Evolutionary conservation across 805 yeast species (phyloP).

Genomic region (Saturnispora halmiae): DNA sequence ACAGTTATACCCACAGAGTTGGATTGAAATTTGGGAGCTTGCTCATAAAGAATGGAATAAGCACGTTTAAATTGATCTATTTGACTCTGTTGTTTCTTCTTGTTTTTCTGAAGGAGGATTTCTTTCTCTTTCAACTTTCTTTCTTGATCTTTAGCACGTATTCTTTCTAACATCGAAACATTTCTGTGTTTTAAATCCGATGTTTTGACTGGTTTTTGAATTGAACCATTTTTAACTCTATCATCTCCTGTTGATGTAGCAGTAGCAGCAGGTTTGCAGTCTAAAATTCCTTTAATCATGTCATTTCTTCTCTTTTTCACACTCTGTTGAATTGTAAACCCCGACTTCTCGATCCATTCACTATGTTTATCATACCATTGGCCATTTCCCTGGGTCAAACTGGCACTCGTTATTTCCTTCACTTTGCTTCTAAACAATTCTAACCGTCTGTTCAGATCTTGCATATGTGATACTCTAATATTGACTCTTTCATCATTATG

Average conservation of each 20-base stretch:
- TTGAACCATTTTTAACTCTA: background rate
- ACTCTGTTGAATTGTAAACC: background rate
- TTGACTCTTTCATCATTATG: constrained; percentile 1
- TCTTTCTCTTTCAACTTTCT: background rate
- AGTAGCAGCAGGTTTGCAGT: too few relatives aligned
- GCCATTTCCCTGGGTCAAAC: background rate
- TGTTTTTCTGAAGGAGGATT: background rate
- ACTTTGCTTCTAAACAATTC: background rate
- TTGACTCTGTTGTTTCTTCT: background rate
- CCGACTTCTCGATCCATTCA: background rate
- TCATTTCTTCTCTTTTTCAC: background rate
- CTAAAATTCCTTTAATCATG: background rate
- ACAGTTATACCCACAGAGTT: background rate
- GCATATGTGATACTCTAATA: background rate
- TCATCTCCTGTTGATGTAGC: background rate
- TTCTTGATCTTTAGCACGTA: constrained; percentile 5
- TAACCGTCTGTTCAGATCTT: background rate
- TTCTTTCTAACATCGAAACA: background rate
- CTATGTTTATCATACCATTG: background rate
- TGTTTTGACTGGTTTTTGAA: background rate
- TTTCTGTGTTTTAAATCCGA: background rate
- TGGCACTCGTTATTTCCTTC: background rate
- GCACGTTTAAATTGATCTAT: constrained; percentile 1
- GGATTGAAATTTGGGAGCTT: background rate
- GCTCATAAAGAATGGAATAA: constrained; percentile 6